Evolutionary conservation across 192 early-diverging fungal species (phyloP), one percentile per base, ranked within the genome.

Genomic region (Obelidium mucronatum): DNA sequence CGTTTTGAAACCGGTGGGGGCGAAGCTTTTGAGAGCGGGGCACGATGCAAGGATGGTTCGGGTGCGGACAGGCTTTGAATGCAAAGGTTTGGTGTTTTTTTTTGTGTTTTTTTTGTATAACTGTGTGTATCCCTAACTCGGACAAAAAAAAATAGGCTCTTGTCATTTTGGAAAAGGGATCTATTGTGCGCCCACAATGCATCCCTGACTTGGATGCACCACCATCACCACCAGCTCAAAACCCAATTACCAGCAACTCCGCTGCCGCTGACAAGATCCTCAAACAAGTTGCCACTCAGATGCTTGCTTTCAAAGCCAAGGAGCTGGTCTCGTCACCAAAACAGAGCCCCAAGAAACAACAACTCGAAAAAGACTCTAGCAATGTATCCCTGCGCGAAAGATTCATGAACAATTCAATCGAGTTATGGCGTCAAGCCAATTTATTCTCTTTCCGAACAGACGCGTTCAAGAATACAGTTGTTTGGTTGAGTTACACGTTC

Each of bases 41-140:
- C 67, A 69, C 31, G 42, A 69, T 69, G 6, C 36, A 19, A 69
- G 34, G 30, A 24, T 69, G 48, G 1, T 51, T 69, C 52, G 48
- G 6, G 40, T 44, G 13, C n/a, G 67, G 1, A 19, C 24, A 22
- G 40, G 22, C 1, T 30, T 69, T 2, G 52, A 54, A 28, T 8
- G 1, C 1, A 40, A 40, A 36, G 39, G 13, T 24, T 60, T 60
- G 33, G 24, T 60, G n/a, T n/a, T n/a, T n/a, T n/a, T n/a, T n/a
- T n/a, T n/a, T n/a, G n/a, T n/a, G n/a, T n/a, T n/a, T n/a, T n/a
- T n/a, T n/a, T n/a, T n/a, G n/a, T n/a, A n/a, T n/a, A n/a, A n/a
- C n/a, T n/a, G n/a, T n/a, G n/a, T n/a, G n/a, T n/a, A n/a, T n/a
- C n/a, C n/a, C n/a, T n/a, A n/a, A n/a, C n/a, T 61, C 52, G 52